phyloP scores from a whole-genome alignment of 1,284 basidiomycete genomes.

The Moesziomyces antarcticus region DNA sequence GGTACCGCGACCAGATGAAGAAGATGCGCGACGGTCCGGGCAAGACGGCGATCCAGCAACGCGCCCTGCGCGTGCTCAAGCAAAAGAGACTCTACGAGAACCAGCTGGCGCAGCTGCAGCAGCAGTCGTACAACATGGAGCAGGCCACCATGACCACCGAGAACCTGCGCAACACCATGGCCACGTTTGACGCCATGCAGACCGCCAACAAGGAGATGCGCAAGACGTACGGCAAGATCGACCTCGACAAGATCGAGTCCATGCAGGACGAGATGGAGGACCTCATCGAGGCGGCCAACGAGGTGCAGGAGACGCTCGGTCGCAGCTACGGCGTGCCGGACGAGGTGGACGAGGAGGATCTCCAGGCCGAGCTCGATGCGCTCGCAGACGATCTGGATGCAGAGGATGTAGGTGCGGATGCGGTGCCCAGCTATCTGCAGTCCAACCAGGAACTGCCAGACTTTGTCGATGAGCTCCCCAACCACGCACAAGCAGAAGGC shows the following conservation, averaged over 20 bases:
- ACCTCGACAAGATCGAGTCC: constrained; percentile 94
- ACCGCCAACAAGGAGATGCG: constrained; percentile 96
- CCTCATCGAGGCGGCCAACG: constrained; percentile 93
- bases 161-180: constrained; percentile 99
- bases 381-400: constrained; percentile 79
- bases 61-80: constrained; percentile 91
- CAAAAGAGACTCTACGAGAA: constrained; percentile 96
- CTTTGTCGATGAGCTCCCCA: constrained; percentile 62
- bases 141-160: constrained; percentile 94
- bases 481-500: constrained; percentile 3
- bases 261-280: constrained; percentile 88
- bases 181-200: constrained; percentile 98
- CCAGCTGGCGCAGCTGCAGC: constrained; percentile 88
- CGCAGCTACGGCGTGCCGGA: constrained; percentile 96
- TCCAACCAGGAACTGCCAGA: constrained; percentile 52
- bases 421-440: constrained; percentile 59
- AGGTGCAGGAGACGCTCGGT: constrained; percentile 93
- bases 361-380: constrained; percentile 81
- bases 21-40: constrained; percentile 93
- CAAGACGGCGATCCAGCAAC: constrained; percentile 93
- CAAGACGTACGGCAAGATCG: constrained; percentile 96
- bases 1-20: constrained; percentile 96
- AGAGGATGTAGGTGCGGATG: constrained; percentile 13
- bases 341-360: constrained; percentile 95
- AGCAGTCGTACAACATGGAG: constrained; percentile 99